Evolutionary conservation across 129 eudicot genomes (phyloP).

Genomic region (Lactuca saligna): DNA sequence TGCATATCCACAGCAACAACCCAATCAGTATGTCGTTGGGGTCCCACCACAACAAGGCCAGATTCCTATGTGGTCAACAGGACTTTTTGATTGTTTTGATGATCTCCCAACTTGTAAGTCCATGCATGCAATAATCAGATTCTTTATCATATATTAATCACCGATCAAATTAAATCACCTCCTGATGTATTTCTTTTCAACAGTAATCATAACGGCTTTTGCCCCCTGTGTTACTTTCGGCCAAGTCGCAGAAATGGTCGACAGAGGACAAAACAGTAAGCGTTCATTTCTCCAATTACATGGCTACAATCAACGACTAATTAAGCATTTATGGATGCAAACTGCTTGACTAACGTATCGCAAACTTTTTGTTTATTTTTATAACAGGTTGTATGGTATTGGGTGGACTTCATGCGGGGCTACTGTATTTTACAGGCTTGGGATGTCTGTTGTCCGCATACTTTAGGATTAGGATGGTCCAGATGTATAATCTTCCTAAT

Average conservation of each 20-base stretch:
- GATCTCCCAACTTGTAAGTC: conserved; percentile 38
- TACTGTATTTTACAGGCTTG: conserved; percentile 27
- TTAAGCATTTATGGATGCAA: neutral
- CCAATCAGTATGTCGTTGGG: conserved; percentile 33
- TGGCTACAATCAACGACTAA: neutral
- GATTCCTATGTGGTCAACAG: conserved; percentile 38
- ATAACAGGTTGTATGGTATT: conserved; percentile 21
- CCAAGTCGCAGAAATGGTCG: conserved; percentile 43
- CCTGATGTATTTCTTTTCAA: neutral
- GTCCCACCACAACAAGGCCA: conserved; percentile 28
- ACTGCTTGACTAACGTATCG: neutral
- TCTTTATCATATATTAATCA: neutral
- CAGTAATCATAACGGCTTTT: conserved; percentile 34
- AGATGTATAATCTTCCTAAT: conserved; percentile 26
- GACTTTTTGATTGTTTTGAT: conserved; percentile 36
- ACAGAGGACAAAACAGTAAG: conserved; percentile 36
- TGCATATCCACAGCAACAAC: neutral
- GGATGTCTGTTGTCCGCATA: conserved; percentile 34
- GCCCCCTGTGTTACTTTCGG: conserved; percentile 42
- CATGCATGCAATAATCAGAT: neutral
- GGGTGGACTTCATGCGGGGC: conserved; percentile 16
- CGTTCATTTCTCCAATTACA: conserved; percentile 1
- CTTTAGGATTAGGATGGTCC: conserved; percentile 38
- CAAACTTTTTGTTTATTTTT: neutral
- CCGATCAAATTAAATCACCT: too few species aligned